Conservation (phyloP, 176 grass and related monocot genomes). For the Cymbopogon citratus region DNA sequence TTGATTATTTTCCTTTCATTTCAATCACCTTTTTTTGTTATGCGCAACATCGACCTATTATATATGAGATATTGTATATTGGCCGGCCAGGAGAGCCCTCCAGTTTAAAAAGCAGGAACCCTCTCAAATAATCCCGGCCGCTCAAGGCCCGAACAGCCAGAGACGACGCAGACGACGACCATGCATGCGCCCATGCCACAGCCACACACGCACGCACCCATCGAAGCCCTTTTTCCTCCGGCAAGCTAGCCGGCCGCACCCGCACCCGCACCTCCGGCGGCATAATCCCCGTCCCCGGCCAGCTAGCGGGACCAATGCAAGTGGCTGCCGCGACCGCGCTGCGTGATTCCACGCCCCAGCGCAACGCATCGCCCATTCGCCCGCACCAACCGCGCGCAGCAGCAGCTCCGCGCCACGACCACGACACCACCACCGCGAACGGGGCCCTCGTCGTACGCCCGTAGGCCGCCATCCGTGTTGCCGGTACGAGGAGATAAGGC, state of each 20-base stretch:
- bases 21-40: background rate
- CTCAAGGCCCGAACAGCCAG: slow-evolving; percentile 12
- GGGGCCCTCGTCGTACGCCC: background rate
- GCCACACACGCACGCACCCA: background rate
- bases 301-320: too few relatives aligned
- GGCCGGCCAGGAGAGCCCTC: background rate
- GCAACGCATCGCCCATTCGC: background rate
- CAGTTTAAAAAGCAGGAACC: background rate
- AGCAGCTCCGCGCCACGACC: too few relatives aligned
- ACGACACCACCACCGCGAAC: background rate
- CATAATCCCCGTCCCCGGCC: too few relatives aligned
- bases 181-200: background rate
- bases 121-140: background rate
- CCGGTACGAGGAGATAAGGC: slow-evolving; percentile 31
- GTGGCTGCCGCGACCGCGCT: background rate
- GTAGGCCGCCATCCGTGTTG: background rate
- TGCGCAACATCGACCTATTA: background rate
- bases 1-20: background rate
- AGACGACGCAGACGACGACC: background rate
- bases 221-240: background rate
- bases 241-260: background rate
- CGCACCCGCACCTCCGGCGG: background rate
- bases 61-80: background rate
- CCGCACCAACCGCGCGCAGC: background rate
- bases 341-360: background rate